A percentile compares a stretch with the other conserved stretches of the same genome.
phyloP scores from a whole-genome alignment of 202 grass and related monocot genomes.

The Zizania palustris region DNA sequence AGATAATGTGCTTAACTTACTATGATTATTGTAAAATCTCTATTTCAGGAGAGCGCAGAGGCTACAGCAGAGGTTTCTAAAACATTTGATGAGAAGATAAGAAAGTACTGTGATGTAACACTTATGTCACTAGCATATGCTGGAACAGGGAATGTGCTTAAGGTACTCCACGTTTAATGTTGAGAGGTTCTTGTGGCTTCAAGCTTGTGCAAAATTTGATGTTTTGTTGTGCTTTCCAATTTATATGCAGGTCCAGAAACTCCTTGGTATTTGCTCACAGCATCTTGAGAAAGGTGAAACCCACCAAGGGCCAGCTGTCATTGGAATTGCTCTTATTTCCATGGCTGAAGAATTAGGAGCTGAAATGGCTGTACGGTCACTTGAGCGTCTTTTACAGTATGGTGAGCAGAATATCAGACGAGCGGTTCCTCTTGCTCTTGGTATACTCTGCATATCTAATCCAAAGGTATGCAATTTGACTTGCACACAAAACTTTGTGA shows the following conservation, averaged over 20 bases:
- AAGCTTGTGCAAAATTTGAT: not conserved
- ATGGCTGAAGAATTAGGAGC: slow-evolving; percentile 96
- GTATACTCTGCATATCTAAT: slow-evolving; percentile 95
- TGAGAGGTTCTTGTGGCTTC: slow-evolving; percentile 5
- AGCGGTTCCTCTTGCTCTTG: slow-evolving; percentile 91
- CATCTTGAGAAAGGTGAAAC: slow-evolving; percentile 96
- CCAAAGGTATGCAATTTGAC: slow-evolving; percentile 67
- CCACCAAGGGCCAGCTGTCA: slow-evolving; percentile 96
- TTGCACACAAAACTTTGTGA: not conserved
- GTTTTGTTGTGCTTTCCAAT: slow-evolving; percentile 21
- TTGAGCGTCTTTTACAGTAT: slow-evolving; percentile 92
- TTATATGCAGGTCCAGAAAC: slow-evolving; percentile 79
- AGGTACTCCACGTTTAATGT: slow-evolving; percentile 53
- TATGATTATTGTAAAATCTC: slow-evolving; percentile 23
- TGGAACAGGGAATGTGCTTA: slow-evolving; percentile 97
- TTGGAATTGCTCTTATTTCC: slow-evolving; percentile 97
- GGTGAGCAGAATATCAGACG: slow-evolving; percentile 98
- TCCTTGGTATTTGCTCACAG: slow-evolving; percentile 87
- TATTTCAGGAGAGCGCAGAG: slow-evolving; percentile 80
- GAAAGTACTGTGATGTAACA: slow-evolving; percentile 94
- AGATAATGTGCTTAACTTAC: slow-evolving; percentile 17
- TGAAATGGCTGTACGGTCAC: slow-evolving; percentile 89
- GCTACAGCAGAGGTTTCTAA: slow-evolving; percentile 94
- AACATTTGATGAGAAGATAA: slow-evolving; percentile 98
- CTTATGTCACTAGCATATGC: slow-evolving; percentile 98